Percentiles rank a stretch among this genome's conserved stretches.
phyloP scores from a whole-genome alignment of 2,329 filamentous ascomycete species.

The Colletotrichum musae region DNA sequence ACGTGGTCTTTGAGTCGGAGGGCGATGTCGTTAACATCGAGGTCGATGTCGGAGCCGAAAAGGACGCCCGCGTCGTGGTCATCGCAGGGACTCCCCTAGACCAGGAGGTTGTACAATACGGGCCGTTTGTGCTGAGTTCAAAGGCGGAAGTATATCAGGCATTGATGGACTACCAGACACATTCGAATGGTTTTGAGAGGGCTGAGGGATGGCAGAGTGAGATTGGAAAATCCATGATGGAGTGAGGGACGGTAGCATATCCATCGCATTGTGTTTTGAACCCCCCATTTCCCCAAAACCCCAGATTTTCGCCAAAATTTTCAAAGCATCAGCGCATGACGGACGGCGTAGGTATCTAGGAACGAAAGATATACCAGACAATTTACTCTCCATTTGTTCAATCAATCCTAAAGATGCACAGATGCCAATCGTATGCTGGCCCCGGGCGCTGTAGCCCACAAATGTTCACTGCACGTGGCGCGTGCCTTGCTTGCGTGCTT shows the following conservation, averaged over 20 bases:
- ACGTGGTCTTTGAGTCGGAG: conserved; percentile 86
- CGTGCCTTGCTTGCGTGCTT: too few relatives aligned
- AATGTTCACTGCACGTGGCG: too few relatives aligned
- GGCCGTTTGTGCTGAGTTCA: conserved; percentile 84
- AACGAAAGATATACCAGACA: too few relatives aligned
- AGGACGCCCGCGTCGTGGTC: conserved; percentile 74
- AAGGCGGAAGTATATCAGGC: conserved; percentile 83
- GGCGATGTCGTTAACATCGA: conserved; percentile 83
- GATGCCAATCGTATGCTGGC: too few relatives aligned
- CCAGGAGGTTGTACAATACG: conserved; percentile 86
- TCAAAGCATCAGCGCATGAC: not conserved
- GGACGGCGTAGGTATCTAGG: too few relatives aligned
- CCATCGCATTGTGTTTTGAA: not conserved
- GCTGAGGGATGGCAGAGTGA: conserved; percentile 86
- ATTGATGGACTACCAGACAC: conserved; percentile 80
- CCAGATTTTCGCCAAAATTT: not conserved
- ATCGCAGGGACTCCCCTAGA: conserved; percentile 85
- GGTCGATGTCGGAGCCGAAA: conserved; percentile 76
- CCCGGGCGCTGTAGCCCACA: too few relatives aligned
- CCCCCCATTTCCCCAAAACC: too few relatives aligned
- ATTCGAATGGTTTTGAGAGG: conserved; percentile 84
- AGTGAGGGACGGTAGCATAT: conserved; percentile 44
- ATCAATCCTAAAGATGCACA: too few relatives aligned
- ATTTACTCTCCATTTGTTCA: too few relatives aligned
- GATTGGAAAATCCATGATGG: conserved; percentile 83